Percentiles rank a stretch among this genome's conserved stretches.
Evolutionary conservation across 192 early-diverging fungal species (phyloP).

Genomic region (Umbelopsis isabellina): DNA sequence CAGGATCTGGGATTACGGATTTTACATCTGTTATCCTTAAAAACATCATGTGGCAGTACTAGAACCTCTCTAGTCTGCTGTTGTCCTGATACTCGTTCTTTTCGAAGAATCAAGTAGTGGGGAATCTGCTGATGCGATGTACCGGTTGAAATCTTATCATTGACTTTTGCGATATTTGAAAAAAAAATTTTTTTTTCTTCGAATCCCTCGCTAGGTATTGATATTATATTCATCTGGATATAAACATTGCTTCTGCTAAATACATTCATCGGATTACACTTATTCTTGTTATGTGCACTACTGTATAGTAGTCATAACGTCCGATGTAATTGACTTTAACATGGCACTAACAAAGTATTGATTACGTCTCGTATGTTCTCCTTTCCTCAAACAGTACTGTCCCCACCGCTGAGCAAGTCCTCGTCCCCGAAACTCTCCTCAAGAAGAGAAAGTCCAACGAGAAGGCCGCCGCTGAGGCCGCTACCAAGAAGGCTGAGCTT

Average conservation of each 20-base stretch:
- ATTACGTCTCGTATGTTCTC: slow-evolving; percentile 23
- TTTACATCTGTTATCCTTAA: slow-evolving; percentile 24
- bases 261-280: slow-evolving; percentile 53
- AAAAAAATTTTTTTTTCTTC: neutral
- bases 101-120: slow-evolving; percentile 17
- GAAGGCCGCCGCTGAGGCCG: slow-evolving; percentile 69
- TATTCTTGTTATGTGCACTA: slow-evolving; percentile 9
- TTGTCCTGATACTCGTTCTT: neutral
- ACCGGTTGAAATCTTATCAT: neutral
- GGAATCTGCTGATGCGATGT: slow-evolving; percentile 27
- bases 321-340: slow-evolving; percentile 6
- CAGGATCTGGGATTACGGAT: slow-evolving; percentile 20
- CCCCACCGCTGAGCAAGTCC: slow-evolving; percentile 69
- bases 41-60: slow-evolving; percentile 23
- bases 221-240: neutral
- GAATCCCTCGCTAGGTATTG: neutral
- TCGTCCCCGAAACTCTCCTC: slow-evolving; percentile 86
- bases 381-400: slow-evolving; percentile 48
- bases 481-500: slow-evolving; percentile 53
- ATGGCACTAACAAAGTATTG: slow-evolving; percentile 29
- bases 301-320: slow-evolving; percentile 8
- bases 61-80: neutral
- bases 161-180: neutral
- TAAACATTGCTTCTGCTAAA: slow-evolving; percentile 45
- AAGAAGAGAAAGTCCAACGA: slow-evolving; percentile 83